These are phyloP conservation scores for Vittaforma corneae DNA, from an alignment of 371 early-diverging fungal genomes.

Conservation along the genomic window DNA sequence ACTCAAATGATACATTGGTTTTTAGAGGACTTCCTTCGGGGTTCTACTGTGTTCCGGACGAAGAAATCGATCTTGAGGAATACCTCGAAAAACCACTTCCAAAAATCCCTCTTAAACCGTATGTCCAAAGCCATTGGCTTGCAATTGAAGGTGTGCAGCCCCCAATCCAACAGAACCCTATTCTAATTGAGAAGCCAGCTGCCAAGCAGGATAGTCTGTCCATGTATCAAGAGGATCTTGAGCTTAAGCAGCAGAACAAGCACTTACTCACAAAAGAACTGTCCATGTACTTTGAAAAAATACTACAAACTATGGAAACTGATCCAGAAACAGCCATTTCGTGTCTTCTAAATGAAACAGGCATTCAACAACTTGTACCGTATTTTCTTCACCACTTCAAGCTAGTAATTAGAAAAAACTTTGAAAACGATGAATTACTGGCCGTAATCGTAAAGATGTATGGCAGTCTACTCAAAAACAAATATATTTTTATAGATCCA, in stretches of 20 bases:
- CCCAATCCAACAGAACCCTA: slow-evolving; percentile 89
- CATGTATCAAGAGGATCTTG: slow-evolving; percentile 54
- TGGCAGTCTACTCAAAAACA: slow-evolving; percentile 71
- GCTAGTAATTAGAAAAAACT: slow-evolving; percentile 63
- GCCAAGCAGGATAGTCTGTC: slow-evolving; percentile 66
- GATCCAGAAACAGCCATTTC: slow-evolving; percentile 71
- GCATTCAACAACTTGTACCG: slow-evolving; percentile 87
- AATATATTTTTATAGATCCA: slow-evolving; percentile 83
- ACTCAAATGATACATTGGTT: slow-evolving; percentile 65
- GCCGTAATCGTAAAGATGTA: slow-evolving; percentile 70
- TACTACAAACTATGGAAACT: slow-evolving; percentile 69
- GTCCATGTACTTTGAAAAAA: slow-evolving; percentile 85
- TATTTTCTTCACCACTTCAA: slow-evolving; percentile 89
- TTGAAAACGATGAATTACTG: slow-evolving; percentile 50
- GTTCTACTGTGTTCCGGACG: slow-evolving; percentile 83
- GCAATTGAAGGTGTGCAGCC: slow-evolving; percentile 98
- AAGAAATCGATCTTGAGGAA: slow-evolving; percentile 83
- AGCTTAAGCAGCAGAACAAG: slow-evolving; percentile 59
- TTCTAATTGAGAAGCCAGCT: slow-evolving; percentile 63
- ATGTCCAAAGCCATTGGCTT: slow-evolving; percentile 75
- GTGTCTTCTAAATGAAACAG: slow-evolving; percentile 73
- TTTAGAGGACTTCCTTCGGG: slow-evolving; percentile 61
- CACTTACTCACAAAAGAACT: slow-evolving; percentile 83
- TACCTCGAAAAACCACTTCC: slow-evolving; percentile 78
- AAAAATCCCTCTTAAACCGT: slow-evolving; percentile 66